These are phyloP conservation scores for Carex cristatella DNA, from an alignment of 176 grass and related monocot species.

Conservation along the genomic window DNA sequence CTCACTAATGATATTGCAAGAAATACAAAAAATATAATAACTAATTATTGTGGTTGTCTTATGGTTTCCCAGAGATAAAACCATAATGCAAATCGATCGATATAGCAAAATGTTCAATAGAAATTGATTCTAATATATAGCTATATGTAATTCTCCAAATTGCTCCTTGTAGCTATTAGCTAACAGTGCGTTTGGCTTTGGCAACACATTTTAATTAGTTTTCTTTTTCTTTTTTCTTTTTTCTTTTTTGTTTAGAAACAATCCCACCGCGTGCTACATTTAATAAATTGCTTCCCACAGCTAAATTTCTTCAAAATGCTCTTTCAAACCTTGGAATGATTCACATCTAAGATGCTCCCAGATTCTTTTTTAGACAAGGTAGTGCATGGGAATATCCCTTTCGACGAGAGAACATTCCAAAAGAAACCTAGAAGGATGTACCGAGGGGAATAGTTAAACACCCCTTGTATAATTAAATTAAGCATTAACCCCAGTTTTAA, in stretches of 20 bases:
- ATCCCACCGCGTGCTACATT: too few species aligned
- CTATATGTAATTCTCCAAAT: too few species aligned
- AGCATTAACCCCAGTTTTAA: not conserved
- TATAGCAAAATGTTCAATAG: too few species aligned
- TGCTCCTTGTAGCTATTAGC: too few species aligned
- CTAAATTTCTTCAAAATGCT: not conserved
- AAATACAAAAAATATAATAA: not conserved
- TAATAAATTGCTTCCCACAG: not conserved
- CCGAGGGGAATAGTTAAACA: not conserved
- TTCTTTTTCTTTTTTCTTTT: too few species aligned
- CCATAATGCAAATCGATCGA: not conserved
- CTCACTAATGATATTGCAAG: not conserved
- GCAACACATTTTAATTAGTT: too few species aligned
- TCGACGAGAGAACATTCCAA: constrained; percentile 23
- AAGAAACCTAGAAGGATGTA: not conserved
- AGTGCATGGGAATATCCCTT: constrained; percentile 16
- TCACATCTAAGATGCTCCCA: not conserved
- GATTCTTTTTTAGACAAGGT: constrained; percentile 10
- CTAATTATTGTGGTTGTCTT: not conserved
- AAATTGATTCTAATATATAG: too few species aligned
- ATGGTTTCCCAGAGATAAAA: not conserved
- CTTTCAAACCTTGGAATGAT: not conserved
- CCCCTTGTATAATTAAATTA: constrained; percentile 3
- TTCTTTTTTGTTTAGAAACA: too few species aligned
- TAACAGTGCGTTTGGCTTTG: too few species aligned